These are phyloP conservation scores for Candida coleopterorum DNA, from an alignment of 805 yeast genomes.

Conservation along the genomic window DNA sequence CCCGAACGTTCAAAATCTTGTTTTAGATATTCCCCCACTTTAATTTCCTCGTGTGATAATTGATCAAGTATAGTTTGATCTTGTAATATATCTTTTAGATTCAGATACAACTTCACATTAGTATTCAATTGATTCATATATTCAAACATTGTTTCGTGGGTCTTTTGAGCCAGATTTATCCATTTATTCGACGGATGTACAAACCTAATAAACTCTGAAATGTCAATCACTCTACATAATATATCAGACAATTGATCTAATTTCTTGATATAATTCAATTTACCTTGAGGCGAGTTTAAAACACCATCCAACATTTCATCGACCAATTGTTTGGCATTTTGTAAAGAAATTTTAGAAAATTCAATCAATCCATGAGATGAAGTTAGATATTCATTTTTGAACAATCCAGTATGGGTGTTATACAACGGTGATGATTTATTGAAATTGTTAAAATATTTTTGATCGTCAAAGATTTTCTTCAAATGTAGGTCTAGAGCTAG, in stretches of 20 bases:
- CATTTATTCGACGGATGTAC: conserved; percentile 75
- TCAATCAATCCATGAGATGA: conserved; percentile 66
- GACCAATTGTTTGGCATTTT: conserved; percentile 60
- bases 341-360: conserved; percentile 64
- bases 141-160: conserved; percentile 86
- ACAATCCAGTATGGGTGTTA: conserved; percentile 51
- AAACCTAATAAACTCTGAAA: conserved; percentile 87
- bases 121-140: conserved; percentile 93
- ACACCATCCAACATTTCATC: conserved; percentile 43
- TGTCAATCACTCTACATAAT: conserved; percentile 86
- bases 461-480: conserved; percentile 57
- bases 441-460: conserved; percentile 49
- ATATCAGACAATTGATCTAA: conserved; percentile 85
- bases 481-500: conserved; percentile 16
- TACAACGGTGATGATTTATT: conserved; percentile 22
- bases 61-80: conserved; percentile 24
- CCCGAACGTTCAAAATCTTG: conserved; percentile 91
- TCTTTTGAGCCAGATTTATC: conserved; percentile 75
- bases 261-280: conserved; percentile 49
- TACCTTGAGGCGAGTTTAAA: conserved; percentile 38
- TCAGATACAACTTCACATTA: conserved; percentile 62
- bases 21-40: conserved; percentile 74
- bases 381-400: conserved; percentile 64
- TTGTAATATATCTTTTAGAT: conserved; percentile 52
- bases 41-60: conserved; percentile 68